Base-by-base conservation (phyloP, 495 filamentous ascomycete genomes). In the Talaromyces wortmannii region DNA sequence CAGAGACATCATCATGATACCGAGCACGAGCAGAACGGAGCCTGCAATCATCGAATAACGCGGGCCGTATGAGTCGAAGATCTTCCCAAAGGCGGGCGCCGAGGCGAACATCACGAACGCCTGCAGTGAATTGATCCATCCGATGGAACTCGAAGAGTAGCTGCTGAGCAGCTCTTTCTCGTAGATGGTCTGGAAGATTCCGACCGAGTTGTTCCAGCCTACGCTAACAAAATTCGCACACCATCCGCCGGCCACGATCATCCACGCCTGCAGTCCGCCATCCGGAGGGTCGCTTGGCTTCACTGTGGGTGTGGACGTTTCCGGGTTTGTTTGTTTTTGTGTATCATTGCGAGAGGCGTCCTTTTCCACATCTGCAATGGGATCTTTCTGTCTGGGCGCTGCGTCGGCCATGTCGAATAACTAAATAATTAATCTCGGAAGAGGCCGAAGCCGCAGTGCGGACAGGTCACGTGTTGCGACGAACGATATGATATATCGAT, bases 21-120 rank as follows among this genome's bases (percentile, higher is more conserved):
- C 86, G 56, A 89, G 83, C 50, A 85, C 71, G 57, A 89, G 84
- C 40, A 85, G 59, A 44, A 86, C 64, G 7, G 80, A 80, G 6
- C 87, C 88, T 1, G 70, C 64, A 0, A 50, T 6, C 29, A 50
- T 23, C 73, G 86, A 42, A 8, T 15, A 32, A 29, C 77, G 73
- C 6, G 89, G 87, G 3, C 88, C 88, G 55, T 88, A 84, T 56
- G 79, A 84, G 62, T 95, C 91, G 60, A 84, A 91, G 15, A 91
- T 55, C 31, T 83, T 85, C 2, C 88, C 89, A 43, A 81, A 69
- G 33, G 88, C 70, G 32, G 83, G 75, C 12, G 85, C 84, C 51
- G 65, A 46, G 12, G 58, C 40, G 8, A 50, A 15, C 48, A 50
- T 23, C n/a, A 50, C 8, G n/a, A 50, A 50, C 15, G 16, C 8